phyloP scores from a whole-genome alignment of 495 filamentous ascomycete genomes.

The Cladorrhinum samala region DNA sequence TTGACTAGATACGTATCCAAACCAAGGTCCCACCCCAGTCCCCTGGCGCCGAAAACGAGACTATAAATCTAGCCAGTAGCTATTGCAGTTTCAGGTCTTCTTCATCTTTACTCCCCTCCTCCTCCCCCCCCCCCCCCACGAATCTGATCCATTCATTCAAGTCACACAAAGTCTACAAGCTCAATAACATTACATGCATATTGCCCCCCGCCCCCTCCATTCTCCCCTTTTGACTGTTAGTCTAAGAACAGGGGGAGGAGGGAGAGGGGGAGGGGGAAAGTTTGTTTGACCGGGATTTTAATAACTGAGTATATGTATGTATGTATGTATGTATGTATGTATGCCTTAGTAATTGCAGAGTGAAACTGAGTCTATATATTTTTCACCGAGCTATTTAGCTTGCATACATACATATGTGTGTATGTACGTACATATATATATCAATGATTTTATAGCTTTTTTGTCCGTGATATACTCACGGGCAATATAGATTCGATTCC shows the following conservation, averaged over 20 bases:
- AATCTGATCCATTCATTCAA: not conserved
- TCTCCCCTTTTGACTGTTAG: too few relatives aligned
- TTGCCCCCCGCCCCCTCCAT: too few relatives aligned
- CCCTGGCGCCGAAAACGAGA: too few relatives aligned
- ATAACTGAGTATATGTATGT: not conserved
- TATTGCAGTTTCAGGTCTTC: too few relatives aligned
- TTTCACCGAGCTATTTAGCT: not conserved
- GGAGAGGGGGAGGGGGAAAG: not conserved
- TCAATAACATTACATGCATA: not conserved
- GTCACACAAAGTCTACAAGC: not conserved
- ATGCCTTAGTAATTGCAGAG: not conserved
- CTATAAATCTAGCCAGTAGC: too few relatives aligned
- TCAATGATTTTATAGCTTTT: too few relatives aligned
- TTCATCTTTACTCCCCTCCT: too few relatives aligned
- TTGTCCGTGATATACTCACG: too few relatives aligned
- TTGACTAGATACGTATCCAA: too few relatives aligned
- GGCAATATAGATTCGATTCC: too few relatives aligned
- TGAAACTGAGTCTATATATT: not conserved
- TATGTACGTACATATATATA: not conserved
- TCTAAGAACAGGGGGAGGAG: not conserved
- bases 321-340: not conserved
- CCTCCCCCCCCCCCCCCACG: not conserved
- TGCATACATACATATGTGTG: not conserved
- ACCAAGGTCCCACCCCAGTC: too few relatives aligned
- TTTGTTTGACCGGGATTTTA: not conserved